Evolutionary conservation across 2,329 filamentous ascomycete genomes (phyloP).

Genomic region (Zymoseptoria crescenta): DNA sequence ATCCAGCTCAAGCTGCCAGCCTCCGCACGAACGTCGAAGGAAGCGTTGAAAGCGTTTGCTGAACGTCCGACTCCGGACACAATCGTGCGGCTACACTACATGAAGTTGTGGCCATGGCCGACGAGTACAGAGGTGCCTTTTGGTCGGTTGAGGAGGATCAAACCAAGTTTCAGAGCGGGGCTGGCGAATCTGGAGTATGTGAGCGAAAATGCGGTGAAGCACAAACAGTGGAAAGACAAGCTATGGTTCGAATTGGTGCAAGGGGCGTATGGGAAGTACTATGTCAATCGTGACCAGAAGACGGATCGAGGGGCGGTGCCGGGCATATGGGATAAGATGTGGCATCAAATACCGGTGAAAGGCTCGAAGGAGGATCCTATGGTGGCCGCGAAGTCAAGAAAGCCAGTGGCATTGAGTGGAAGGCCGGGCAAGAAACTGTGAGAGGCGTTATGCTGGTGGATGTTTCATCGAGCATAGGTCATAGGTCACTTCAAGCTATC

Average conservation of each 20-base stretch:
- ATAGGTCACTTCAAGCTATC: not conserved
- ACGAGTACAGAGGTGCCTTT: constrained; percentile 22
- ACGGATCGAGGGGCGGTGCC: constrained; percentile 16
- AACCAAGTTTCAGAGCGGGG: constrained; percentile 7
- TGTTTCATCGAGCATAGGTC: not conserved
- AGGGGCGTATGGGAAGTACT: constrained; percentile 16
- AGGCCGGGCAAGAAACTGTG: not conserved
- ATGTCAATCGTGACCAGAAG: constrained; percentile 16
- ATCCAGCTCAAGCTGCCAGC: constrained; percentile 62
- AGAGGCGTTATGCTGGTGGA: not conserved
- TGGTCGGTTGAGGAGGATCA: constrained; percentile 21
- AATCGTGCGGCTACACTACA: constrained; percentile 33
- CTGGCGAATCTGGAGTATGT: constrained; percentile 27
- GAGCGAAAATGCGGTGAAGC: constrained; percentile 20
- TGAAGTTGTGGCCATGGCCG: constrained; percentile 35
- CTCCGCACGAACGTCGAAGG: constrained; percentile 54
- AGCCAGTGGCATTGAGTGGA: not conserved
- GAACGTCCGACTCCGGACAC: constrained; percentile 38
- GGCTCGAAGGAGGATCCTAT: constrained; percentile 2
- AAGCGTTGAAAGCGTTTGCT: constrained; percentile 46
- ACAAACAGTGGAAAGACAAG: constrained; percentile 19
- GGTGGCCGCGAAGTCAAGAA: not conserved
- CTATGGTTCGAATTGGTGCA: constrained; percentile 9
- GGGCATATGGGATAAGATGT: constrained; percentile 25
- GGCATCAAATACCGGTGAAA: constrained; percentile 21